Evolutionary conservation across 768 basidiomycete species (phyloP).

Genomic region (Boletus rufocinnamomeus): DNA sequence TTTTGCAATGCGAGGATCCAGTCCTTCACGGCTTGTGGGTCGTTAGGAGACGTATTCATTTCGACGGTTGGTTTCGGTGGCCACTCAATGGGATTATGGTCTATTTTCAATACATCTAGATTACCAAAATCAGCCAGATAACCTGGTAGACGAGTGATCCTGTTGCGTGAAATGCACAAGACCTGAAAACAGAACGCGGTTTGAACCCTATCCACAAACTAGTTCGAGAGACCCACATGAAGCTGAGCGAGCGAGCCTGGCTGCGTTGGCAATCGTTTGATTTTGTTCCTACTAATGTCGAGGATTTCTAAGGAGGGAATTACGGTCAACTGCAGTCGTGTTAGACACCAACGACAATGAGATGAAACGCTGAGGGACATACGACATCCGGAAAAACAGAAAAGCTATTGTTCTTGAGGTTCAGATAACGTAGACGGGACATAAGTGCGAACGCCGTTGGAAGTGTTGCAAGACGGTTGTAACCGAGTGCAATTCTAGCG

Average conservation of each 20-base stretch:
- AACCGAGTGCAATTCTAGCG: slow-evolving; percentile 77
- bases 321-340: slow-evolving; percentile 61
- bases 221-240: slow-evolving; percentile 47
- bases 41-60: slow-evolving; percentile 41
- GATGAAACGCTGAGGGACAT: slow-evolving; percentile 35
- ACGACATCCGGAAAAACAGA: slow-evolving; percentile 86
- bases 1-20: slow-evolving; percentile 73
- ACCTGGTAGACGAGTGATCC: slow-evolving; percentile 71
- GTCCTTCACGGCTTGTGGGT: slow-evolving; percentile 57
- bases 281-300: slow-evolving; percentile 91
- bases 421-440: slow-evolving; percentile 78
- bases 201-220: not conserved
- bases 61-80: slow-evolving; percentile 67
- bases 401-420: slow-evolving; percentile 84
- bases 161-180: slow-evolving; percentile 85
- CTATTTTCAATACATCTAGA: slow-evolving; percentile 80
- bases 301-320: slow-evolving; percentile 90
- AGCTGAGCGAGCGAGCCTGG: slow-evolving; percentile 81
- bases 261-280: slow-evolving; percentile 73
- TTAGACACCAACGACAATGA: slow-evolving; percentile 13
- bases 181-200: slow-evolving; percentile 51
- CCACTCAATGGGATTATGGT: slow-evolving; percentile 94
- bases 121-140: slow-evolving; percentile 75
- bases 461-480: slow-evolving; percentile 79
- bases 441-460: slow-evolving; percentile 74